Percentiles rank a stretch among this genome's conserved stretches.
phyloP scores from a whole-genome alignment of 2,329 filamentous ascomycete genomes.

The Davidsoniella eucalypti region DNA sequence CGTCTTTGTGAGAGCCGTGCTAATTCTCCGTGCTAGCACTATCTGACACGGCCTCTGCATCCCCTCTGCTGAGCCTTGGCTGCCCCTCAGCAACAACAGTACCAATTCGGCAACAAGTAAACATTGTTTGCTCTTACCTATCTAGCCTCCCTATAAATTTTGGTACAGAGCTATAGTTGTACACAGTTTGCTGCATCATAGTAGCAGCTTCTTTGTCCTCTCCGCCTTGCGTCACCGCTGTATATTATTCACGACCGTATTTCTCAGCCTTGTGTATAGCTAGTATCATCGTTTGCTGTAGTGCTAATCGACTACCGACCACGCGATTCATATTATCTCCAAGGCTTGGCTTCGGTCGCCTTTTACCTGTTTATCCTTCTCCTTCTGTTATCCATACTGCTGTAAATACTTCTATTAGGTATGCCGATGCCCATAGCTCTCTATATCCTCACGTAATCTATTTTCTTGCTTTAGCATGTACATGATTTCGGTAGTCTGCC shows the following conservation, averaged over 20 bases:
- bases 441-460: too few species aligned
- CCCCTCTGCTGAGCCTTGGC: not conserved
- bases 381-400: slow-evolving; percentile 4
- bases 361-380: not conserved
- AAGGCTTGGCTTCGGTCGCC: not conserved
- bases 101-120: slow-evolving; percentile 5
- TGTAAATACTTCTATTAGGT: not conserved
- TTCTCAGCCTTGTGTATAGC: not conserved
- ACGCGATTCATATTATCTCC: not conserved
- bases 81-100: slow-evolving; percentile 2
- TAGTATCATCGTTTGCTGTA: not conserved
- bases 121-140: not conserved
- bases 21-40: too few species aligned
- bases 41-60: not conserved
- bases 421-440: not conserved
- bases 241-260: not conserved
- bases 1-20: too few species aligned
- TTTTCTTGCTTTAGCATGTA: not conserved
- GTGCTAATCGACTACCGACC: not conserved
- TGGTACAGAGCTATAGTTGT: too few species aligned
- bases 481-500: not conserved
- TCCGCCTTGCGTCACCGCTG: not conserved
- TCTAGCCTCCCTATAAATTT: not conserved
- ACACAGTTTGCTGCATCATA: too few species aligned
- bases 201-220: not conserved